Base-by-base conservation (phyloP, 2,329 filamentous ascomycete genomes). In the Ceratocystis papillata region DNA sequence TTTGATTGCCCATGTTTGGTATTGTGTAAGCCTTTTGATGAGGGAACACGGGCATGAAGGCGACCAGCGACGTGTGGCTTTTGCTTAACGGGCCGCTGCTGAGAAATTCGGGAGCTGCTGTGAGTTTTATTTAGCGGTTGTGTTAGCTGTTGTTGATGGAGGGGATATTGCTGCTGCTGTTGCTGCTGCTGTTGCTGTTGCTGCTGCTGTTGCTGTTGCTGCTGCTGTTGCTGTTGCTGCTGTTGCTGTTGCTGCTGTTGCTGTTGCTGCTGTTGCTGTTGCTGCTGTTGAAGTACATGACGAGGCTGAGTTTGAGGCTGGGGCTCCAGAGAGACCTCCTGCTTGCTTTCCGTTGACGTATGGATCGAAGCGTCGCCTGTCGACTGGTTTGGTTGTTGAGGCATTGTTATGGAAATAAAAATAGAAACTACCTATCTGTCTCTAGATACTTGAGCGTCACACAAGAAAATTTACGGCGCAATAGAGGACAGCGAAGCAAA, bases 41-140 rank as follows among this genome's bases (percentile, higher is more conserved):
- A 68, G 8, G 67, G 65, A 25, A 66, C 61, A 20, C 64, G 67
- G 20, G 33, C 66, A 53, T 66, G 65, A 8, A 68, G 53, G 62
- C 67, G 67, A 41, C 67, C 61, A 6, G 67, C 67, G 10, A 68
- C 64, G 46, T 68, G 67, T 22, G 64, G 20, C 50, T 68, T 68
- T 61, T 65, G 67, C 55, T 68, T 68, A 15, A 61, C 67, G 22
- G 64, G 48, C 37, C 67, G 67, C 53, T 68, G 67, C 20, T 68
- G 67, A 5, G 67, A 68, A 44, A 68, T 64, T 28, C 67, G 67
- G 46, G 63, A 63, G 64, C 28, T 59, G 45, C 44, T 55, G n/a
- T 59, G 55, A 2, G 55, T 59, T 59, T 59, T 59, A 20, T 28
- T 28, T 20, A 59, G 28, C 1, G 8, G 48, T 53, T 53, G 48